Evolutionary conservation across 2,329 filamentous ascomycete species (phyloP).

Genomic region (Cyphellophora attinorum): DNA sequence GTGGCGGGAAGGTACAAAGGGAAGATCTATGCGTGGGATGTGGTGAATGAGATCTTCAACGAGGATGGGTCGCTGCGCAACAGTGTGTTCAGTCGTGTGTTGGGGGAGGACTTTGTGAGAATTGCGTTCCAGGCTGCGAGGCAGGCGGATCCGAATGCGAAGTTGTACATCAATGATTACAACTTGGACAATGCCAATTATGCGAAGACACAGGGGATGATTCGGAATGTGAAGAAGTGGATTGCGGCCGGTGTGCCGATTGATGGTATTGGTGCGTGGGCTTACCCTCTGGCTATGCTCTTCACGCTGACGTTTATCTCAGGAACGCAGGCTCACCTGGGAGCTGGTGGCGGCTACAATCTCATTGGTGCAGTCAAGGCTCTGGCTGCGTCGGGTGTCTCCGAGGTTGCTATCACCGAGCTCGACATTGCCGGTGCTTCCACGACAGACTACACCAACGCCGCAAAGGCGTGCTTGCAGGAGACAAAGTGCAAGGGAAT

Average conservation of each 20-base stretch:
- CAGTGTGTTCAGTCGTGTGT: slow-evolving; percentile 56
- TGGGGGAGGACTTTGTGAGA: slow-evolving; percentile 60
- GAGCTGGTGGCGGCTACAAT: slow-evolving; percentile 6
- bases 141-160: slow-evolving; percentile 55
- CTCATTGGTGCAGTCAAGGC: slow-evolving; percentile 40
- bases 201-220: slow-evolving; percentile 50
- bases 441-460: slow-evolving; percentile 48
- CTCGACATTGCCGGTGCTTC: slow-evolving; percentile 55
- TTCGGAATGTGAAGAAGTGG: slow-evolving; percentile 54
- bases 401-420: slow-evolving; percentile 57
- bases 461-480: slow-evolving; percentile 47
- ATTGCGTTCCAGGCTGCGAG: slow-evolving; percentile 63
- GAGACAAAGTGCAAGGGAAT: slow-evolving; percentile 54
- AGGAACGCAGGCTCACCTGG: slow-evolving; percentile 49
- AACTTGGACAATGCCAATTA: slow-evolving; percentile 54
- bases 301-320: slow-evolving; percentile 17
- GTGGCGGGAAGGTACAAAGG: slow-evolving; percentile 50
- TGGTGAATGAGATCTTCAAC: slow-evolving; percentile 49
- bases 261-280: slow-evolving; percentile 46
- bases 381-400: slow-evolving; percentile 40
- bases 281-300: not conserved
- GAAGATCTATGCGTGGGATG: slow-evolving; percentile 55
- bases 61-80: slow-evolving; percentile 51
- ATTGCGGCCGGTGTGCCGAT: slow-evolving; percentile 52
- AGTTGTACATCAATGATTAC: slow-evolving; percentile 59